phyloP scores from a whole-genome alignment of 306 rosid genomes.

The Fragaria nilgerrensis region DNA sequence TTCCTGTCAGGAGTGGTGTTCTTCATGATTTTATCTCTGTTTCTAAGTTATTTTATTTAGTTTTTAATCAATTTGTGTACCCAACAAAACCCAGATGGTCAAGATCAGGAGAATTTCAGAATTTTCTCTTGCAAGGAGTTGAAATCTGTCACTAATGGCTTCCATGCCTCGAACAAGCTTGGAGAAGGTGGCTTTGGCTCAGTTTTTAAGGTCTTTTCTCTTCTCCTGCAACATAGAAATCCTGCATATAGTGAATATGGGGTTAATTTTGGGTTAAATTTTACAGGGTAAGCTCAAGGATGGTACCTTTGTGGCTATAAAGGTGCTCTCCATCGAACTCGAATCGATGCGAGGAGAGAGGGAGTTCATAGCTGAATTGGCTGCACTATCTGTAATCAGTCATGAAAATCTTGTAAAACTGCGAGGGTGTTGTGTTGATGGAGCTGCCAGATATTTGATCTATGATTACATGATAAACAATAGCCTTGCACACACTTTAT shows the following conservation, averaged over 20 bases:
- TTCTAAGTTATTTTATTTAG: neutral
- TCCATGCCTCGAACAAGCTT: slow-evolving; percentile 48
- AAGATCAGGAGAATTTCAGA: slow-evolving; percentile 49
- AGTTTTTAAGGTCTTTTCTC: slow-evolving; percentile 64
- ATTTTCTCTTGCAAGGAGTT: slow-evolving; percentile 59
- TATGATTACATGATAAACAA: slow-evolving; percentile 91
- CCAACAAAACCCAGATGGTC: slow-evolving; percentile 30
- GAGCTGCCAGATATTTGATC: slow-evolving; percentile 66
- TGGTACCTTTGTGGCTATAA: slow-evolving; percentile 68
- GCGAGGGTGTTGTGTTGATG: slow-evolving; percentile 81
- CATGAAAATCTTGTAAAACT: slow-evolving; percentile 80
- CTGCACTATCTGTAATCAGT: slow-evolving; percentile 60
- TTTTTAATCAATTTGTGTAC: neutral
- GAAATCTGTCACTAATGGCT: slow-evolving; percentile 59
- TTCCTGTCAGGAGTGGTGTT: neutral
- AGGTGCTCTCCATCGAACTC: slow-evolving; percentile 66
- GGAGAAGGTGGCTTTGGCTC: slow-evolving; percentile 90
- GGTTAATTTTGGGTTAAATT: slow-evolving; percentile 28
- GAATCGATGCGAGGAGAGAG: slow-evolving; percentile 90
- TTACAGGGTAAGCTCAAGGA: slow-evolving; percentile 66
- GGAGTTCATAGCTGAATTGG: slow-evolving; percentile 76
- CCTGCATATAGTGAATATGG: neutral
- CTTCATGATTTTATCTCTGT: neutral
- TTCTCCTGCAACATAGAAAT: neutral
- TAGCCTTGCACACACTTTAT: slow-evolving; percentile 59